Conservation (phyloP, 257 asterid species). For the Jacaranda copaia region DNA sequence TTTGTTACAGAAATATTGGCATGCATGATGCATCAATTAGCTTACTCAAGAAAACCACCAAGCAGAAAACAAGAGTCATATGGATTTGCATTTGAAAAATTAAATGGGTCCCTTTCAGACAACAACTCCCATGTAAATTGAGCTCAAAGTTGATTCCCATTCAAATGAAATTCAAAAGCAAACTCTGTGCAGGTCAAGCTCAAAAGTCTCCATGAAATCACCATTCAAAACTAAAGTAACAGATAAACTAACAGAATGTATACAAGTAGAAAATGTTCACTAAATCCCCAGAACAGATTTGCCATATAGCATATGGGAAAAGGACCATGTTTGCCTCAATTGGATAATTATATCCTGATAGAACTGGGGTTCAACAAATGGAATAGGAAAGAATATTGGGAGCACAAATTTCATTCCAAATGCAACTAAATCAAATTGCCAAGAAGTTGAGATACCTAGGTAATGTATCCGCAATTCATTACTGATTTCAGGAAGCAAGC, state of each 20-base stretch:
- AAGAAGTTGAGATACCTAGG: conserved; percentile 61
- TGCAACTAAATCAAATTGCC: neutral
- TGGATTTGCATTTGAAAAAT: too few relatives aligned
- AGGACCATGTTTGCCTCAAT: neutral
- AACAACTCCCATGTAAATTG: neutral
- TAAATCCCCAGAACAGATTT: conserved; percentile 12
- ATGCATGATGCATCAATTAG: neutral
- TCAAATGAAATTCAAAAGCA: conserved; percentile 12
- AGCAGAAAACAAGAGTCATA: neutral
- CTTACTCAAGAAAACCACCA: neutral
- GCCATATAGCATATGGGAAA: neutral
- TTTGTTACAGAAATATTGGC: neutral
- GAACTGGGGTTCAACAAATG: conserved; percentile 11
- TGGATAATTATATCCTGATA: neutral
- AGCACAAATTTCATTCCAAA: conserved; percentile 24
- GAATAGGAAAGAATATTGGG: neutral
- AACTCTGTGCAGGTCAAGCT: neutral
- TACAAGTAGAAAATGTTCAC: conserved; percentile 1
- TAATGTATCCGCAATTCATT: conserved; percentile 75
- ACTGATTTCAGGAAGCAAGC: conserved; percentile 56
- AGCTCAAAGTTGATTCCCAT: neutral
- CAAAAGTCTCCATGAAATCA: neutral
- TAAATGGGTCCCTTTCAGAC: neutral
- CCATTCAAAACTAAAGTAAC: neutral
- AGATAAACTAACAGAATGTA: neutral